Base-by-base conservation (phyloP, 2,329 filamentous ascomycete species). In the Didymella pomorum region DNA sequence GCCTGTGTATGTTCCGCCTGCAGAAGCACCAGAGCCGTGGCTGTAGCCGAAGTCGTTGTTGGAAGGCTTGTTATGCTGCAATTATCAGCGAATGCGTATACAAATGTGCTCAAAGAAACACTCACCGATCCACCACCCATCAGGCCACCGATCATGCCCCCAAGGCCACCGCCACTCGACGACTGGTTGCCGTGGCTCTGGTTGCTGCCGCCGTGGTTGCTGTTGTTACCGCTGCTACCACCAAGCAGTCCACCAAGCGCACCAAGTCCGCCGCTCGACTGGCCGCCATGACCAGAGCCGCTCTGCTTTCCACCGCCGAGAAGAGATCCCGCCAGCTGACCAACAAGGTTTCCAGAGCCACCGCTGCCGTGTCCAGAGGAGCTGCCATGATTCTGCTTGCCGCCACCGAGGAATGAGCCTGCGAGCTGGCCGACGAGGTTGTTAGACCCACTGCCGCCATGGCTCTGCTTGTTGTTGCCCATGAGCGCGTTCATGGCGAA, bases 401-500 rank as follows among this genome's bases (percentile, higher is more conserved):
- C 71, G 41, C 65, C 74, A 33, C 65, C 76, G n/a, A 71, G 75
- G 62, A 74, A 83, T 7, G 68, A 69, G 79, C 69, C 86, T 79
- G 71, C 87, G 79, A 72, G 87, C 76, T 79, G 87, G 83, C 67
- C 87, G 76, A 68, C 82, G 64, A 75, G 76, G 47, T 76, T 77
- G 21, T 71, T 71, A 16, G 71, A 69, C 37, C 78, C 73, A 11
- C 75, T 71, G 35, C 71, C 66, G 45, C 64, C 58, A 23, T 63
- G 61, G 62, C 62, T 71, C 58, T 73, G 69, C 63, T 76, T 73
- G 51, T 70, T 68, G 46, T 71, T 70, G 47, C 76, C 76, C 56
- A 77, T 71, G 39, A 89, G 79, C 43, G 84, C 79, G 70, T 87
- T 88, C 75, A 86, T 81, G 12, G 87, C 86, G 72, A 89, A 83